Evolutionary conservation across 768 basidiomycete genomes (phyloP).

Genomic region (Boletus huronensis): DNA sequence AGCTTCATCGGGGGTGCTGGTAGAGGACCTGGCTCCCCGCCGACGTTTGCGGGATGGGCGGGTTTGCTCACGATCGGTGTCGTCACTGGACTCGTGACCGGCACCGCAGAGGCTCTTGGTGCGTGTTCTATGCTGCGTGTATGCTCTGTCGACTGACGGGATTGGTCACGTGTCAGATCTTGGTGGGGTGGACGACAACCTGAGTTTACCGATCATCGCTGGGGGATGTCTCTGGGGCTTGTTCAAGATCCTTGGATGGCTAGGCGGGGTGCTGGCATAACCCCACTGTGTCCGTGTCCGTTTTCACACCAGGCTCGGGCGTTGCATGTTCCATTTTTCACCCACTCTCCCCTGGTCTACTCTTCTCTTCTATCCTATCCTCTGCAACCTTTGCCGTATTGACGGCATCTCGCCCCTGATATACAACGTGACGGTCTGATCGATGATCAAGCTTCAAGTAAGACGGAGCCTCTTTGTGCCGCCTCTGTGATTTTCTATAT

Average conservation of each 20-base stretch:
- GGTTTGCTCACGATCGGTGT: conserved; percentile 57
- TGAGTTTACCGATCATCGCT: conserved; percentile 85
- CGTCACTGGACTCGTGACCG: conserved; percentile 74
- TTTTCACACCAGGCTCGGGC: background rate
- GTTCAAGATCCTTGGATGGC: conserved; percentile 40
- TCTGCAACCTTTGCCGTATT: background rate
- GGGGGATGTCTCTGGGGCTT: conserved; percentile 67
- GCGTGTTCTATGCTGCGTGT: conserved; percentile 28
- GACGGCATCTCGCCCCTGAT: background rate
- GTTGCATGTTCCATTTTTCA: background rate
- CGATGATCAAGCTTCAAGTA: background rate
- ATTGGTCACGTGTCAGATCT: conserved; percentile 51
- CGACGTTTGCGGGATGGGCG: conserved; percentile 26
- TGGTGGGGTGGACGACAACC: conserved; percentile 82
- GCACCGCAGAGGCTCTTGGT: conserved; percentile 89
- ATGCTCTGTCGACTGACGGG: background rate
- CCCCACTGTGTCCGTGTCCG: background rate
- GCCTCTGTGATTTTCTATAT: background rate
- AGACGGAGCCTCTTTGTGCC: background rate
- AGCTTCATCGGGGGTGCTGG: conserved; percentile 15
- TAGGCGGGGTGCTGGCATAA: conserved; percentile 25
- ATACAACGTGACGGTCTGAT: background rate
- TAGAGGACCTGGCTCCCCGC: conserved; percentile 1
- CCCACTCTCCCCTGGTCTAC: background rate
- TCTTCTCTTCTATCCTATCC: background rate